Percentiles rank a stretch among this genome's conserved stretches.
phyloP scores from a whole-genome alignment of 1,284 basidiomycete genomes.

The Blastosporella zonata region DNA sequence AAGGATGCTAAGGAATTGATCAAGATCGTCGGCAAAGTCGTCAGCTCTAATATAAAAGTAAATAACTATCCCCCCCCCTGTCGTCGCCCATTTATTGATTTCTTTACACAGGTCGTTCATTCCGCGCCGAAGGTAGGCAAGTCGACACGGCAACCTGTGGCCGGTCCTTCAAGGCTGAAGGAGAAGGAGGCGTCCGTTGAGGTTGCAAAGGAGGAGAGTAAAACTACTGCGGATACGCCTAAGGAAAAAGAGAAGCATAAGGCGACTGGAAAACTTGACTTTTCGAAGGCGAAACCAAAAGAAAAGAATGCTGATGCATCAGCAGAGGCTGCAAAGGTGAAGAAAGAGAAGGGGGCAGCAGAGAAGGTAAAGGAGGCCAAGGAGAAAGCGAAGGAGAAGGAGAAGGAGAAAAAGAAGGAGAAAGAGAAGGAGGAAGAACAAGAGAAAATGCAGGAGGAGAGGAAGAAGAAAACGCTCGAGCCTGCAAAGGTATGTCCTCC shows the following conservation, averaged over 20 bases:
- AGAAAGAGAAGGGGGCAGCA: slow-evolving; percentile 17
- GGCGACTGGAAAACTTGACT: slow-evolving; percentile 16
- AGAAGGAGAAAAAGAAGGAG: background rate
- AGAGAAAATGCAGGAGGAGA: slow-evolving; percentile 7
- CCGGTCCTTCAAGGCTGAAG: slow-evolving; percentile 31
- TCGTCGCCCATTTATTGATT: background rate
- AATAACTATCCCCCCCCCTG: background rate
- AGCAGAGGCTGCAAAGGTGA: slow-evolving; percentile 17
- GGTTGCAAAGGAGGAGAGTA: slow-evolving; percentile 54
- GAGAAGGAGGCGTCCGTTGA: slow-evolving; percentile 41
- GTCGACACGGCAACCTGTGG: slow-evolving; percentile 23
- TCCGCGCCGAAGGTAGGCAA: slow-evolving; percentile 11
- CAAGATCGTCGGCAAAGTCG: slow-evolving; percentile 48
- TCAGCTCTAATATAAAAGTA: slow-evolving; percentile 52
- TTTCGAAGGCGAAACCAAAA: slow-evolving; percentile 8
- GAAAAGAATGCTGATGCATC: slow-evolving; percentile 27
- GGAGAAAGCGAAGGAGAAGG: slow-evolving; percentile 8
- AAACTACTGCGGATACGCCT: too few species aligned
- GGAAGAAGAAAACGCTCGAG: slow-evolving; percentile 4
- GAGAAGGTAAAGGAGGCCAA: slow-evolving; percentile 18
- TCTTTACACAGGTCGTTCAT: slow-evolving; percentile 9
- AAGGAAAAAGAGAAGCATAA: slow-evolving; percentile 55
- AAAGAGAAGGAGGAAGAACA: background rate
- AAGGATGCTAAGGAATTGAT: slow-evolving; percentile 43
- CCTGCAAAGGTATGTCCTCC: slow-evolving; percentile 11